Base-by-base conservation (phyloP, 805 yeast genomes). In the Starmera caribaea region DNA sequence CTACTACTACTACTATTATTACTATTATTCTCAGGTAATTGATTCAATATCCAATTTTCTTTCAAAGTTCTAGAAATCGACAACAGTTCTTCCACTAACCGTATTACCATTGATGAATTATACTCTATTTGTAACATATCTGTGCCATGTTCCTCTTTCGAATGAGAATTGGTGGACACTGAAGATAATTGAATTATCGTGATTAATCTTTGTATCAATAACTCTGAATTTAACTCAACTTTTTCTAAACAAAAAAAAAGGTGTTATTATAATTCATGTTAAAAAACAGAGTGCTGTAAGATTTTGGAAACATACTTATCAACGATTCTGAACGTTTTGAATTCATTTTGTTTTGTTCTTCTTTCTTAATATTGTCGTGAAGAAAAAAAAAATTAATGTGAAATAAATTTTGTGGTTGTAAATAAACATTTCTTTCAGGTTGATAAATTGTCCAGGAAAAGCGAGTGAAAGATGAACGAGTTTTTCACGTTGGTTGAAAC, bases 1-100 rank as follows among this genome's bases (percentile, higher is more conserved):
- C 8, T 21, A 21, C 24, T 21, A 21, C n/a, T n/a, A n/a, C n/a
- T n/a, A n/a, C n/a, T n/a, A n/a, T n/a, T n/a, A n/a, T n/a, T n/a
- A n/a, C 8, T 21, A 21, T 21, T 21, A 8, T 39, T 42, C 8
- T 63, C 65, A 32, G 72, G 71, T 45, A 74, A 60, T 16, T 74
- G 72, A 5, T 77, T 78, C 41, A 76, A 55, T 35, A 74, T 65
- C 81, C 81, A 76, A 3, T 71, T 64, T 49, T 75, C 81, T 45
- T 70, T 69, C 34, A 76, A 51, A 0, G 66, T 63, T 32, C 74
- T 54, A 2, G 79, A 69, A 2, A 75, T 62, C 0, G 67, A 52
- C 4, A 76, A 52, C 26, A 76, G 55, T 39, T 76, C 81, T 46
- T 75, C 76, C 34, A 76, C 66, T 12, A 73, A 56, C 37, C 77